Evolutionary conservation across 352 stramenopile species (phyloP), one percentile per base, ranked within the genome.

Genomic region (Pythium aristosporum): DNA sequence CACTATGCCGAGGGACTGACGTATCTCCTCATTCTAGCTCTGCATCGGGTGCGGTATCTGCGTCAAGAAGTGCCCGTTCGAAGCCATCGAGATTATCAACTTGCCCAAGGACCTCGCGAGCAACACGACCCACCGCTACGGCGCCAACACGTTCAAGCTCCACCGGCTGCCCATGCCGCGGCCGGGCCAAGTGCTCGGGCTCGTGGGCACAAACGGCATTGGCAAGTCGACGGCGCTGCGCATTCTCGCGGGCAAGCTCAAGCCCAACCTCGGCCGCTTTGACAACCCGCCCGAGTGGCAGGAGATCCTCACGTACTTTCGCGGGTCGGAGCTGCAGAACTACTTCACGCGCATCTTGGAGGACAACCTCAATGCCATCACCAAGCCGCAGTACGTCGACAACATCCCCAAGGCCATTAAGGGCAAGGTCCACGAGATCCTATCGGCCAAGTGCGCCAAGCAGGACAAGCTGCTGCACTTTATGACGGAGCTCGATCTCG

Each of bases 31-130:
- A 42, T 16, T 44, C 16, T 65, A 98, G 79, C 92, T 99, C 23
- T 99, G 98, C 76, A 99, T 99, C 68, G 98, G 97, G 69, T 99
- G 98, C 74, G 97, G 97, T 88, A 99, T 99, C 72, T 99, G 98
- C 76, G 97, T 99, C 9, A 99, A 99, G 85, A 99, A 99, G 76
- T 99, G 98, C 73, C 98, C 98, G 23, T 99, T 99, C 67, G 97
- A 99, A 62, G 98, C 98, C 36, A 99, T 99, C 63, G 96, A 94
- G 71, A 99, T 99, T 68, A 99, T 99, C 88, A 99, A 99, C 76
- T 72, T 99, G 57, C 98, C 98, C 44, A 99, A 99, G 77, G 90
- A 99, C 76, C 82, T 99, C 8, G 96, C 99, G 66, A 94, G 79
- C 72, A 98, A 99, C 74, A 99, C 97, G n/a, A 99, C 97, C 50